Base-by-base conservation (phyloP, 1,139 yeast species). In the Lodderomyces beijingensis region DNA sequence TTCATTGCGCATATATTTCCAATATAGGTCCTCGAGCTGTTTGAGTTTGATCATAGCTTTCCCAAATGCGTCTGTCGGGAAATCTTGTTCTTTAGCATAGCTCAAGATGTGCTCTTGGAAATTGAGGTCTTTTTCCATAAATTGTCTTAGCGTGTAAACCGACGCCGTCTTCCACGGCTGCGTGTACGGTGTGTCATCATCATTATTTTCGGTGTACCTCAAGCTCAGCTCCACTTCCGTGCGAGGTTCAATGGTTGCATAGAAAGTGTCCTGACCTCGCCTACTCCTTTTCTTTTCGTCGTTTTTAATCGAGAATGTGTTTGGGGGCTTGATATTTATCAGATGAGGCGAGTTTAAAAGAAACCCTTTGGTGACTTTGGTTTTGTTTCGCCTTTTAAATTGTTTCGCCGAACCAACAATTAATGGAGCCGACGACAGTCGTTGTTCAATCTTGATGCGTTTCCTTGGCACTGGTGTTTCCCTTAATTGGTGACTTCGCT, bases 321-420 rank as follows among this genome's bases (percentile, higher is more conserved):
- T 56, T 6, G 64, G 60, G 16, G 51, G 62, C 34, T 58, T 60
- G 14, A 58, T 40, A 24, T 62, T 64, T 2, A 61, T 59, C 55
- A 50, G 58, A 54, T 46, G 68, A 32, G 50, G 73, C 40, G 49
- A 62, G 43, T 69, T 65, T 2, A 76, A 57, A 24, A 61, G 51
- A 27, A 74, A 58, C 0, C 85, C 84, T 42, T 75, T 74, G 5
- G 69, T 47, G 3, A 64, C 46, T 27, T 75, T 62, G 3, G 62
- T 36, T 37, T 65, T 68, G 15, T 74, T 55, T 3, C 73, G 59
- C 34, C 86, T 56, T 32, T 51, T 56, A 42, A 59, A 70, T 28
- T 65, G 66, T 13, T 52, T 54, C 1, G 72, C 59, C 1, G 82
- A 73, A 1, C 75, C 76, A n/a, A 63, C 45, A n/a, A 72, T 50